phyloP scores from a whole-genome alignment of 176 grass and related monocot genomes.

The Secale cereale region DNA sequence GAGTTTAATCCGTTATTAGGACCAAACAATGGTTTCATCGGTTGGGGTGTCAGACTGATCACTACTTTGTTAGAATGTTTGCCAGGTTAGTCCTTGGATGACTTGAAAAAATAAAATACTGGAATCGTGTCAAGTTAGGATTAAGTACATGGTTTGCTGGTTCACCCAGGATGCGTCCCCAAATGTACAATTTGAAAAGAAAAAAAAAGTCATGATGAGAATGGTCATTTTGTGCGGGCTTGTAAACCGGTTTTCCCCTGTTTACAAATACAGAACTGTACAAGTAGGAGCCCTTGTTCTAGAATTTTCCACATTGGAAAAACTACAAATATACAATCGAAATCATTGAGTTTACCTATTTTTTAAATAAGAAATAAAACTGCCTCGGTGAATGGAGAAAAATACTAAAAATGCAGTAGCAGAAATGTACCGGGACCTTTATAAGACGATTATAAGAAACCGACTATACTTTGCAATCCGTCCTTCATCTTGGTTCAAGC shows the following conservation, averaged over 20 bases:
- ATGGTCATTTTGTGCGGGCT: too few relatives aligned
- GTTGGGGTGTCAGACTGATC: not conserved
- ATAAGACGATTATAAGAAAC: not conserved
- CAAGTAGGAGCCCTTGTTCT: not conserved
- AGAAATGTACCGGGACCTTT: not conserved
- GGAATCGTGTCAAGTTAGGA: not conserved
- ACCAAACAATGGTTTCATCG: not conserved
- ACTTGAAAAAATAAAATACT: not conserved
- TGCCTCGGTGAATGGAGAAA: not conserved
- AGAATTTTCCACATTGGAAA: not conserved
- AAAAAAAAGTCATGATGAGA: too few relatives aligned
- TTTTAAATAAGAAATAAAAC: not conserved
- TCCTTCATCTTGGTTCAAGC: constrained; percentile 43
- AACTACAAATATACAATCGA: not conserved
- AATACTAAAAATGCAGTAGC: not conserved
- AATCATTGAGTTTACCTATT: not conserved
- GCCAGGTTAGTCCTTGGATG: not conserved
- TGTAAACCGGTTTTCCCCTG: not conserved
- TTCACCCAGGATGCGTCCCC: too few relatives aligned
- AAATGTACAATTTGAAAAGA: too few relatives aligned
- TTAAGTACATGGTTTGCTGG: too few relatives aligned
- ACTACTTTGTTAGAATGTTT: not conserved
- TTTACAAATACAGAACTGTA: not conserved
- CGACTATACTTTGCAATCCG: not conserved
- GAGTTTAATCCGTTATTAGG: not conserved